These are phyloP conservation scores for Suillus subluteus DNA, from an alignment of 768 basidiomycete genomes.

Conservation along the genomic window DNA sequence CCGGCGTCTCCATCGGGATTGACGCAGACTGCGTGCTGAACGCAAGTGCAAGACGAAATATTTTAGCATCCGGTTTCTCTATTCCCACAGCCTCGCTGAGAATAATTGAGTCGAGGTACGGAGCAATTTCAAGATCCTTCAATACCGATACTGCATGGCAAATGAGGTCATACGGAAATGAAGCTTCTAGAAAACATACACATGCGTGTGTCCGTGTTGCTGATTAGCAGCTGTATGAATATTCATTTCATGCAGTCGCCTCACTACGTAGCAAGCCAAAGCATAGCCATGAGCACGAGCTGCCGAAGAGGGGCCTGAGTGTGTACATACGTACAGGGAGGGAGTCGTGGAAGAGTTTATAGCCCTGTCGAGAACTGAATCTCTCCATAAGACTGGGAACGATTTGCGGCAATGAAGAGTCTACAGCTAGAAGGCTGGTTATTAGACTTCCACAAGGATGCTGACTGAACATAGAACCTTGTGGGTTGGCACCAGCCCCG, in stretches of 20 bases:
- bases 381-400: constrained; percentile 62
- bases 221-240: constrained; percentile 63
- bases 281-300: constrained; percentile 15
- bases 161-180: constrained; percentile 10
- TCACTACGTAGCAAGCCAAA: constrained; percentile 38
- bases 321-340: constrained; percentile 46
- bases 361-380: constrained; percentile 75
- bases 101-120: constrained; percentile 55
- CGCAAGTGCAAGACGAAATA: constrained; percentile 57
- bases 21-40: constrained; percentile 19
- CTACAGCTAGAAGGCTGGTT: constrained; percentile 49
- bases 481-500: constrained; percentile 68
- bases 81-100: constrained; percentile 70
- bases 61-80: constrained; percentile 67
- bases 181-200: constrained; percentile 45
- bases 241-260: constrained; percentile 45
- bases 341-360: constrained; percentile 59
- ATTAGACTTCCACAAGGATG: constrained; percentile 17
- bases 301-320: not conserved
- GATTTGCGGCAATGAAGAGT: constrained; percentile 55
- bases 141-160: constrained; percentile 48
- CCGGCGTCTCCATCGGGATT: constrained; percentile 16
- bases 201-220: constrained; percentile 75
- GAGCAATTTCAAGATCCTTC: constrained; percentile 59
- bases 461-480: constrained; percentile 40